phyloP scores from a whole-genome alignment of 495 filamentous ascomycete species.

The Cetradonia linearis region DNA sequence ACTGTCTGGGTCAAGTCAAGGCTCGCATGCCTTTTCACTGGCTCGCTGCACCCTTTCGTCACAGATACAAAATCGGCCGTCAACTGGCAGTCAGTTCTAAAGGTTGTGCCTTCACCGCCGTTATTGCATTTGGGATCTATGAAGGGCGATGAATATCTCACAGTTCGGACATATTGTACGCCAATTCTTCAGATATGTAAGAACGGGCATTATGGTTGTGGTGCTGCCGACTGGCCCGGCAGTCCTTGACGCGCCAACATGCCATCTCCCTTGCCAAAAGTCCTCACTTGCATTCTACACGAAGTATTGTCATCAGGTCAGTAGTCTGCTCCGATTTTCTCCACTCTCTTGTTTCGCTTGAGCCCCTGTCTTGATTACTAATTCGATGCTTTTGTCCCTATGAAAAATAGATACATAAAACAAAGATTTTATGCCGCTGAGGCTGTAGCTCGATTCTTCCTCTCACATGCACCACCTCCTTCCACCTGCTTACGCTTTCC shows the following conservation, averaged over 20 bases:
- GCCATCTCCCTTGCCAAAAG: conserved; percentile 3
- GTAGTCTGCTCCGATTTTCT: not conserved
- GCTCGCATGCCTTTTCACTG: not conserved
- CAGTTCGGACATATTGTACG: not conserved
- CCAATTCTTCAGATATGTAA: not conserved
- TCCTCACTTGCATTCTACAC: not conserved
- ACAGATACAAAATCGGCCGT: too few relatives aligned
- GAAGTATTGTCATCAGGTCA: not conserved
- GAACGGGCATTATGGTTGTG: not conserved
- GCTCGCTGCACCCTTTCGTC: conserved; percentile 1
- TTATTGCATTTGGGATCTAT: not conserved
- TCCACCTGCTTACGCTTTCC: conserved; percentile 1
- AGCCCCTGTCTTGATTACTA: conserved; percentile 4
- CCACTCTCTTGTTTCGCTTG: not conserved
- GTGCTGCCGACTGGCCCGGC: conserved; percentile 4
- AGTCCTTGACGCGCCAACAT: not conserved
- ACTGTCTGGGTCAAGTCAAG: not conserved
- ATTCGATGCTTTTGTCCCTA: not conserved
- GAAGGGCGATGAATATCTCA: not conserved
- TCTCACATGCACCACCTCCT: not conserved
- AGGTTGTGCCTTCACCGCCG: not conserved
- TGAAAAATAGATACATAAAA: not conserved
- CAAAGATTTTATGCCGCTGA: conserved; percentile 1
- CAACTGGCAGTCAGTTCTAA: not conserved
- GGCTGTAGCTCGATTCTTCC: conserved; percentile 4